Conservation (phyloP, 2,329 filamentous ascomycete species). For the Albifimbria verrucaria region DNA sequence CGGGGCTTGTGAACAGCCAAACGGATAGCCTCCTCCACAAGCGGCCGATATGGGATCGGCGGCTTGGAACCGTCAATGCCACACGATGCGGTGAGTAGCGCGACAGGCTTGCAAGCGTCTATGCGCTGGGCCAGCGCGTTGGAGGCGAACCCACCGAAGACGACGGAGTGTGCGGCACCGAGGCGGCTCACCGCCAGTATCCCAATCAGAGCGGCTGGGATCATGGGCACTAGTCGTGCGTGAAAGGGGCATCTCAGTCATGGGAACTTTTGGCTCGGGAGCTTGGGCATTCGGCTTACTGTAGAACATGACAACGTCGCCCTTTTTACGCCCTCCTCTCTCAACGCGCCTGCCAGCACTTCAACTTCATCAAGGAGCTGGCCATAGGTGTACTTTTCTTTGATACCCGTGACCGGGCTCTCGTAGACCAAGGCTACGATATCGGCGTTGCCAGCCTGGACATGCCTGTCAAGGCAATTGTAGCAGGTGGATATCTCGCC, state of each 20-base stretch:
- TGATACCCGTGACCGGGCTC: slow-evolving; percentile 73
- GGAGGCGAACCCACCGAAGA: slow-evolving; percentile 89
- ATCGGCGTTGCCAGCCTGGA: slow-evolving; percentile 72
- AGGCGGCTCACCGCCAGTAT: slow-evolving; percentile 78
- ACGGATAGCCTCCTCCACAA: slow-evolving; percentile 70
- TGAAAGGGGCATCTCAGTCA: not conserved
- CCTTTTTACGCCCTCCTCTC: slow-evolving; percentile 78
- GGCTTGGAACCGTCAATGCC: slow-evolving; percentile 86
- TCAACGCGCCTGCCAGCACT: slow-evolving; percentile 74
- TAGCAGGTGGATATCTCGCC: slow-evolving; percentile 89
- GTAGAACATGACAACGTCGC: slow-evolving; percentile 87
- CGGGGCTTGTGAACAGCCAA: slow-evolving; percentile 68
- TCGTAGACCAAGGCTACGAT: slow-evolving; percentile 80
- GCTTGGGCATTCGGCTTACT: slow-evolving; percentile 52
- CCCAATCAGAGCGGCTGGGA: slow-evolving; percentile 81
- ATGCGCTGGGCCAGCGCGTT: slow-evolving; percentile 82
- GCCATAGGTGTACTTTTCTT: slow-evolving; percentile 71
- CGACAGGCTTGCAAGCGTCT: slow-evolving; percentile 72
- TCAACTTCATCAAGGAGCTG: slow-evolving; percentile 78
- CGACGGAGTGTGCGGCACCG: slow-evolving; percentile 85
- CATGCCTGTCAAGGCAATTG: slow-evolving; percentile 88
- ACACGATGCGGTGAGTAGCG: slow-evolving; percentile 84
- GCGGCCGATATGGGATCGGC: slow-evolving; percentile 70
- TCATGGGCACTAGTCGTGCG: slow-evolving; percentile 75
- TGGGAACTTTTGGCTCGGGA: too few relatives aligned